These are phyloP conservation scores for Brassica napus DNA, from an alignment of 345 rosid species.

Conservation along the genomic window DNA sequence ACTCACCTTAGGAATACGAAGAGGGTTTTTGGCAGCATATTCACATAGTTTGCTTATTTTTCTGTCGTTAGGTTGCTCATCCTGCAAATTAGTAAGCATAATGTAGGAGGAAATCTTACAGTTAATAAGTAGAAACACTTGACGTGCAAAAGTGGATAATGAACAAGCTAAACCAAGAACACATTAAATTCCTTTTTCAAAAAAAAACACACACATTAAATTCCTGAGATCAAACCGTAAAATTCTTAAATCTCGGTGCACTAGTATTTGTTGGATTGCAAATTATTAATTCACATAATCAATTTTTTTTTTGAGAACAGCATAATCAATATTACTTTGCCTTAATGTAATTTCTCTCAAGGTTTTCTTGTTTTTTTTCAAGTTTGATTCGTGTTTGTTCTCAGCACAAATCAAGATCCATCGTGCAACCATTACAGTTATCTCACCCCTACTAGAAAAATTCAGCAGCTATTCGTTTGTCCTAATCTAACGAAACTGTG, in stretches of 20 bases:
- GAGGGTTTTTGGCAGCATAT: slow-evolving; percentile 71
- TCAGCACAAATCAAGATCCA: background rate
- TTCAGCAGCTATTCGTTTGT: background rate
- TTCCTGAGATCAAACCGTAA: too few relatives aligned
- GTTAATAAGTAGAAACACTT: background rate
- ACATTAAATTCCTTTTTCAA: too few relatives aligned
- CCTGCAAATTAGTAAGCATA: background rate
- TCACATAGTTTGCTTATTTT: slow-evolving; percentile 42
- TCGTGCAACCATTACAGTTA: background rate
- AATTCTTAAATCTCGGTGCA: too few relatives aligned
- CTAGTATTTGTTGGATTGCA: too few relatives aligned
- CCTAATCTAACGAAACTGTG: background rate
- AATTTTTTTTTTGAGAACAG: too few relatives aligned
- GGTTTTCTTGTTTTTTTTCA: too few relatives aligned
- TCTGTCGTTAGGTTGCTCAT: slow-evolving; percentile 1
- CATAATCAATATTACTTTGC: too few relatives aligned
- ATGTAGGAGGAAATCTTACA: background rate
- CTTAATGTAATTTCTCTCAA: too few relatives aligned
- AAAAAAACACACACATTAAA: background rate
- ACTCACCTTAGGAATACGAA: slow-evolving; percentile 64
- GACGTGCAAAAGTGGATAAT: background rate
- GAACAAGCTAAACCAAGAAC: background rate
- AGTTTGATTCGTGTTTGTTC: too few relatives aligned
- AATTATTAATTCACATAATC: too few relatives aligned
- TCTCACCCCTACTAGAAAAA: background rate